These are phyloP conservation scores for Solanum rostratum DNA, from an alignment of 257 asterid genomes.

Conservation along the genomic window DNA sequence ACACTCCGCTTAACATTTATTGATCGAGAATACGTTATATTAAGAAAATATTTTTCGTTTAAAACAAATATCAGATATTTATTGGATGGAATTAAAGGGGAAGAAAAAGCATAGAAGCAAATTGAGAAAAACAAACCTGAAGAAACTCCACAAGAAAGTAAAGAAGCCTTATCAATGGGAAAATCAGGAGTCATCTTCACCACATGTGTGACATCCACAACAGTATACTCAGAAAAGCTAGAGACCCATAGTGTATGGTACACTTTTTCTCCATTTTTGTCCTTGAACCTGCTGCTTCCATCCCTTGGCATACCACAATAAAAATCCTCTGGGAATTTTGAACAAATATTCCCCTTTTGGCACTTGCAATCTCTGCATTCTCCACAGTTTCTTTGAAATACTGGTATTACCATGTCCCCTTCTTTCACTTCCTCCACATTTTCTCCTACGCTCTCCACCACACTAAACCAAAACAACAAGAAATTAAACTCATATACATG, in stretches of 20 bases:
- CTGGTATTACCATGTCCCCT: slow-evolving; percentile 28
- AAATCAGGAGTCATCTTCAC: slow-evolving; percentile 17
- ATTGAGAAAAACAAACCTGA: slow-evolving; percentile 6
- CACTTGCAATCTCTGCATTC: slow-evolving; percentile 32
- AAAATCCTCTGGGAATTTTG: slow-evolving; percentile 14
- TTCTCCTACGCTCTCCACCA: slow-evolving; percentile 38
- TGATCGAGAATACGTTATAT: too few species aligned
- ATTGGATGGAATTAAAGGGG: neutral
- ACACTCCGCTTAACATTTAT: neutral
- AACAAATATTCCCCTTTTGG: slow-evolving; percentile 14
- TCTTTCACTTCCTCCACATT: slow-evolving; percentile 29
- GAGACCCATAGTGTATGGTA: slow-evolving; percentile 20
- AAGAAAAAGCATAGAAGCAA: neutral
- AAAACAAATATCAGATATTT: neutral
- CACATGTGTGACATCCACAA: slow-evolving; percentile 28
- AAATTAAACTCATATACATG: neutral
- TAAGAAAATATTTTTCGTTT: too few species aligned
- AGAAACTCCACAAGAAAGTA: slow-evolving; percentile 31
- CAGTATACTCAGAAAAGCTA: slow-evolving; percentile 28
- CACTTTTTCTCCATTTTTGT: slow-evolving; percentile 11
- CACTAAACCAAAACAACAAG: neutral
- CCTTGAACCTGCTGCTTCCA: slow-evolving; percentile 24
- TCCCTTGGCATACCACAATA: slow-evolving; percentile 28
- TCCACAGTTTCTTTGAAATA: slow-evolving; percentile 23
- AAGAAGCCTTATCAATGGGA: slow-evolving; percentile 25